Percentiles rank a stretch among this genome's conserved stretches.
Conservation (phyloP, 2,329 filamentous ascomycete species). For the Pestalotiopsis sp. region DNA sequence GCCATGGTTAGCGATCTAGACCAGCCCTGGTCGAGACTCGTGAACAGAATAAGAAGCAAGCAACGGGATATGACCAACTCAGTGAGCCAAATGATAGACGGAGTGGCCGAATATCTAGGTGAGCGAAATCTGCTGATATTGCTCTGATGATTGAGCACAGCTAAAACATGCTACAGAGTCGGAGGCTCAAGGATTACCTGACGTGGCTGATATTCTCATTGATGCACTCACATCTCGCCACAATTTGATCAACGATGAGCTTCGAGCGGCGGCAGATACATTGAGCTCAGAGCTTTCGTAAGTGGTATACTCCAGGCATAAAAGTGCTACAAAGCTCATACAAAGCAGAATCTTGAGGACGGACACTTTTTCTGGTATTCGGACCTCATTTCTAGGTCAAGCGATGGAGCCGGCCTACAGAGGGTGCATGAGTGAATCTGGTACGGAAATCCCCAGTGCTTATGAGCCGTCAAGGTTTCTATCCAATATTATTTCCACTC, state of each 20-base stretch:
- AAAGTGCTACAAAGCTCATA: no score
- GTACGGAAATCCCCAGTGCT: slow-evolving; percentile 20
- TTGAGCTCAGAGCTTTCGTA: slow-evolving; percentile 16
- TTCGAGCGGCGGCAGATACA: slow-evolving; percentile 25
- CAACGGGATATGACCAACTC: slow-evolving; percentile 14
- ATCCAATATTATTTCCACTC: neutral
- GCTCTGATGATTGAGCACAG: slow-evolving; percentile 2
- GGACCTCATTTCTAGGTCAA: slow-evolving; percentile 38
- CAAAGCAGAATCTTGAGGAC: slow-evolving; percentile 32
- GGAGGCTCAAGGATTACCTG: neutral
- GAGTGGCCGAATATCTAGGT: slow-evolving; percentile 7
- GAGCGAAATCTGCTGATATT: neutral
- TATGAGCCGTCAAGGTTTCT: no score
- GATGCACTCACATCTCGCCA: slow-evolving; percentile 29
- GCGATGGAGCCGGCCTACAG: slow-evolving; percentile 37
- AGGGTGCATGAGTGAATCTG: slow-evolving; percentile 30
- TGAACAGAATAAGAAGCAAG: slow-evolving; percentile 13
- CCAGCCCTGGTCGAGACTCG: slow-evolving; percentile 32
- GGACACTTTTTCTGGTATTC: slow-evolving; percentile 35
- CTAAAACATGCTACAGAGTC: neutral
- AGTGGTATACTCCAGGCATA: neutral
- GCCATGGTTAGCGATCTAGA: slow-evolving; percentile 36
- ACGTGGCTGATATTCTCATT: slow-evolving; percentile 19
- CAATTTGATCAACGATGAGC: slow-evolving; percentile 26
- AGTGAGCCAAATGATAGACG: slow-evolving; percentile 19